phyloP scores from a whole-genome alignment of 106 monocot genomes.

The Platanthera zijinensis region DNA sequence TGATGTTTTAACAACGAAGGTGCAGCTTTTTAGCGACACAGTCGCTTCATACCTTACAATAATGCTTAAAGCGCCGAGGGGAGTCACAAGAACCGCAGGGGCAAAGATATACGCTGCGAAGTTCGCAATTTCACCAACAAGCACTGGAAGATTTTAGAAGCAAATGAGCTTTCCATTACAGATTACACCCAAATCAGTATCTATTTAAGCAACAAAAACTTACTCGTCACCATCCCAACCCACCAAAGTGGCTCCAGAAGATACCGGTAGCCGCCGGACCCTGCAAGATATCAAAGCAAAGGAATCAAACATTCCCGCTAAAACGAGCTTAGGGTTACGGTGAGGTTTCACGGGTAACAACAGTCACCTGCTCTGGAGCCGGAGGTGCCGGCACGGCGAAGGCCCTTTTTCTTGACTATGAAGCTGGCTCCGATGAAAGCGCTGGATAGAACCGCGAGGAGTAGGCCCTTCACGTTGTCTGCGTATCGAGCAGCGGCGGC shows the following conservation, averaged over 20 bases:
- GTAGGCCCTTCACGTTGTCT: conserved; percentile 73
- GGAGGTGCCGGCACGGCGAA: conserved; percentile 59
- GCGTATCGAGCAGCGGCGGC: not conserved
- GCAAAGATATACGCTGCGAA: conserved; percentile 92
- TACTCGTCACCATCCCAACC: conserved; percentile 85
- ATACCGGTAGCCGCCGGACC: conserved; percentile 81
- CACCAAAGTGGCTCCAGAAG: conserved; percentile 92
- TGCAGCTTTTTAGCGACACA: not conserved
- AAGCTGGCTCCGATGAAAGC: conserved; percentile 95
- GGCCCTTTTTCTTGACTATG: conserved; percentile 95
- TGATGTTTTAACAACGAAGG: no score
- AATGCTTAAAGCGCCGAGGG: conserved; percentile 89
- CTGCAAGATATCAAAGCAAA: conserved; percentile 16
- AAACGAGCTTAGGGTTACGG: not conserved
- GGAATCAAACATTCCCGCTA: not conserved
- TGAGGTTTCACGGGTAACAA: not conserved
- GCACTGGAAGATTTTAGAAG: conserved; percentile 39
- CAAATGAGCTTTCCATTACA: not conserved
- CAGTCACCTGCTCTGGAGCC: conserved; percentile 77
- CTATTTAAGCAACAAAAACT: conserved; percentile 2
- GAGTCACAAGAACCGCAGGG: conserved; percentile 84
- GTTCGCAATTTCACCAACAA: conserved; percentile 82
- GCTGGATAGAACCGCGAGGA: conserved; percentile 75
- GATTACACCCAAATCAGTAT: not conserved
- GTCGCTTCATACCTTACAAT: conserved; percentile 67